Evolutionary conservation across 2,329 filamentous ascomycete species (phyloP).

Genomic region (Shiraia sp.): DNA sequence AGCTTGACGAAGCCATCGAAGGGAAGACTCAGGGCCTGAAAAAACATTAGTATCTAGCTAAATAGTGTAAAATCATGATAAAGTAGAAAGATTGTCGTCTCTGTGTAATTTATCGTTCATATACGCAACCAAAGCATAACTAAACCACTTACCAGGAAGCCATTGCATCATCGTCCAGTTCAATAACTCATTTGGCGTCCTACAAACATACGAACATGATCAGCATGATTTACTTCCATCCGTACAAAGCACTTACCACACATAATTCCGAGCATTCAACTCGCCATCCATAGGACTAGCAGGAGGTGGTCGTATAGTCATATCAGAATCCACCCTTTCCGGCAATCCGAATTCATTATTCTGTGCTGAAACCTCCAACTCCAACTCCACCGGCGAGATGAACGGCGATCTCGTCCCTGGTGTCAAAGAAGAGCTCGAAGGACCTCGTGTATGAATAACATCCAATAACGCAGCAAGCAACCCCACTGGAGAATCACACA

Average conservation of each 20-base stretch:
- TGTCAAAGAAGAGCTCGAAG: conserved; percentile 12
- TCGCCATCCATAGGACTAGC: conserved; percentile 18
- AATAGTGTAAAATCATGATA: too few species aligned
- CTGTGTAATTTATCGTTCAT: neutral
- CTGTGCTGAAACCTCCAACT: conserved; percentile 23
- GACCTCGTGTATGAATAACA: conserved; percentile 30
- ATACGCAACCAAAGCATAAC: neutral
- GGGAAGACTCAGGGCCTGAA: conserved; percentile 21
- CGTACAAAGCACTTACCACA: conserved; percentile 5
- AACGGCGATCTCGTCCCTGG: conserved; percentile 35
- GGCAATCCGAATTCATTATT: conserved; percentile 6
- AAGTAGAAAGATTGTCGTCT: neutral
- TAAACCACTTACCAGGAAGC: conserved; percentile 55
- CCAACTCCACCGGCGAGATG: conserved; percentile 34
- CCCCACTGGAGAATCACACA: conserved; percentile 46
- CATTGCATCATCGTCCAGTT: conserved; percentile 59
- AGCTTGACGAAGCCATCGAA: conserved; percentile 51
- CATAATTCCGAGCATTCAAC: conserved; percentile 3
- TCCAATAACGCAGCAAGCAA: conserved; percentile 40
- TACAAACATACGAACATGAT: too few species aligned
- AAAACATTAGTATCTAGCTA: neutral
- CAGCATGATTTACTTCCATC: conserved; percentile 37
- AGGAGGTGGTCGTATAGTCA: conserved; percentile 4
- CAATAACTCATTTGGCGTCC: conserved; percentile 56
- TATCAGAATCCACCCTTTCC: conserved; percentile 5